phyloP scores from a whole-genome alignment of 176 grass and related monocot species.

The Lolium rigidum region DNA sequence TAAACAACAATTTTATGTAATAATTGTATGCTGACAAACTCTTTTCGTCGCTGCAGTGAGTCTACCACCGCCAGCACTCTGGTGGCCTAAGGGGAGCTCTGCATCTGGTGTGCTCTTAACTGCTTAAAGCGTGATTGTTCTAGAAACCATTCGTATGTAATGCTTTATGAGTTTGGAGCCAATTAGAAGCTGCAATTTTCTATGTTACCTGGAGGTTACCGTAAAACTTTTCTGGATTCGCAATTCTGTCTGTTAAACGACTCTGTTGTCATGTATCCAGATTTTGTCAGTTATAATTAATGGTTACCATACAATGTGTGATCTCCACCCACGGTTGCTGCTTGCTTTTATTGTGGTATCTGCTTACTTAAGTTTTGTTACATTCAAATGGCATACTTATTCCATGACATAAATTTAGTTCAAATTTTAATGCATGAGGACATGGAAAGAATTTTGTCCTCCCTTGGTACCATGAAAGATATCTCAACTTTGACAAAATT shows the following conservation, averaged over 20 bases:
- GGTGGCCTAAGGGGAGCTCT: constrained; percentile 59
- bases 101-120: constrained; percentile 8
- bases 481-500: too few relatives aligned
- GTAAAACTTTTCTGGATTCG: constrained; percentile 35
- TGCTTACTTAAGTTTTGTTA: too few relatives aligned
- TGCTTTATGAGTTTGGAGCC: constrained; percentile 45
- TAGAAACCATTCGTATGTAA: constrained; percentile 21
- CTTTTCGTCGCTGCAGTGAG: constrained; percentile 51
- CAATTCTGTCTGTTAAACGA: constrained; percentile 30
- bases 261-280: constrained; percentile 35
- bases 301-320: constrained; percentile 19
- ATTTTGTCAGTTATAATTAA: constrained; percentile 47
- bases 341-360: background rate
- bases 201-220: constrained; percentile 32
- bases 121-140: constrained; percentile 26
- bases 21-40: constrained; percentile 16
- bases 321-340: background rate
- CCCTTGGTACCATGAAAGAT: too few relatives aligned
- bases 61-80: constrained; percentile 72
- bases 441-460: background rate
- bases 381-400: too few relatives aligned
- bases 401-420: background rate
- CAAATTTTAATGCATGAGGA: background rate
- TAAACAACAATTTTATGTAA: background rate
- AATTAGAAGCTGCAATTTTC: constrained; percentile 29